Evolutionary conservation across 495 filamentous ascomycete species (phyloP).

Genomic region (Ascobolus immersus): DNA sequence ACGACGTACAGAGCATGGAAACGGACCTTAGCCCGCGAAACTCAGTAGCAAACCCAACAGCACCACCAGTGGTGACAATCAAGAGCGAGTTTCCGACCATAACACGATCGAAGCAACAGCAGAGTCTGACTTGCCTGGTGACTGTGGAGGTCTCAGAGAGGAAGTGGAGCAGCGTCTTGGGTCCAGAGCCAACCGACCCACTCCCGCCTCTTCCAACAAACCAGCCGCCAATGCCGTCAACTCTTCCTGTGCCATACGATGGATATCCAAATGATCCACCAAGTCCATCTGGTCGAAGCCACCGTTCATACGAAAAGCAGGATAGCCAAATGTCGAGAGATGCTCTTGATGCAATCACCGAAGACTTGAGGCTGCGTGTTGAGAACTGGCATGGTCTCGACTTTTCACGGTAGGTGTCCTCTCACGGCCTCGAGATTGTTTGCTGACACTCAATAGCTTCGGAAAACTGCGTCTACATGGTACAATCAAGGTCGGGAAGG

Average conservation of each 20-base stretch:
- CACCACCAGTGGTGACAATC: conserved; percentile 68
- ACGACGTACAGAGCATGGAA: conserved; percentile 92
- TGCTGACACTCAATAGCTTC: conserved; percentile 30
- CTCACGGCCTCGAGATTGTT: background rate
- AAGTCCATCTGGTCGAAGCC: conserved; percentile 9
- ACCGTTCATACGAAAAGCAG: conserved; percentile 20
- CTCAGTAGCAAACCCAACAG: conserved; percentile 61
- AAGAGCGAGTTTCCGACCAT: conserved; percentile 93
- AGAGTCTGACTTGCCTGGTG: conserved; percentile 78
- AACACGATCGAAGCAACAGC: conserved; percentile 74
- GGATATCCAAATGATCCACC: conserved; percentile 11
- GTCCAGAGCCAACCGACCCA: no score
- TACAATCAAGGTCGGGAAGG: conserved; percentile 81
- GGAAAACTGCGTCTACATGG: conserved; percentile 83
- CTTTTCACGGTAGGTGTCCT: conserved; percentile 41
- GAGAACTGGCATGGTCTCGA: conserved; percentile 99
- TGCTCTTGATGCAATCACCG: conserved; percentile 58
- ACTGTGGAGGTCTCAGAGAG: conserved; percentile 85
- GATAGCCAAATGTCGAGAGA: conserved; percentile 21
- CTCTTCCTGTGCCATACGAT: conserved; percentile 10
- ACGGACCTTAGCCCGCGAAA: conserved; percentile 50
- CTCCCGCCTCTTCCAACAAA: conserved; percentile 36
- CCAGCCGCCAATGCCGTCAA: conserved; percentile 15
- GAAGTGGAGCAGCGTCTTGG: conserved; percentile 72
- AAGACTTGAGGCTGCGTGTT: conserved; percentile 58